Conservation (phyloP, 495 filamentous ascomycete species). For the Astrocystis sublimbata region DNA sequence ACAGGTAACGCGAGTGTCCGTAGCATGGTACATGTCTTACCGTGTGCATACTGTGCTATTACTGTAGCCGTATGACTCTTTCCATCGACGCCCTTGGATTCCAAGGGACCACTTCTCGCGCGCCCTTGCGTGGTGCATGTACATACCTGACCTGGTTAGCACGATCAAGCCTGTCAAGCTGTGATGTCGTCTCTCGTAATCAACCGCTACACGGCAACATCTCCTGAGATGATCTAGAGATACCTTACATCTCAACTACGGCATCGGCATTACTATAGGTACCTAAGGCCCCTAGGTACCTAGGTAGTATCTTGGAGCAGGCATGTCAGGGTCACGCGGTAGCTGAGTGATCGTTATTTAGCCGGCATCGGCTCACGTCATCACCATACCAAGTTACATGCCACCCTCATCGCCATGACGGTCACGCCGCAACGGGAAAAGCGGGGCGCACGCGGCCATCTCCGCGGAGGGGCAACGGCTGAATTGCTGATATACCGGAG, state of each 20-base stretch:
- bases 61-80: no score
- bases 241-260: background rate
- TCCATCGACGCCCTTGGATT: no score
- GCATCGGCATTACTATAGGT: background rate
- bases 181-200: no score
- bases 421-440: background rate
- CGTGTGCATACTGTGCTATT: no score
- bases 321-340: background rate
- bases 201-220: background rate
- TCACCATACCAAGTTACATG: background rate
- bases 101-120: no score
- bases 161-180: no score
- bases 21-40: no score
- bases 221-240: background rate
- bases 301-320: background rate
- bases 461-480: background rate
- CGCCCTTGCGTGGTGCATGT: no score
- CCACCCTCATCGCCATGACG: background rate
- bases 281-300: background rate
- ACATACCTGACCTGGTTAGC: no score
- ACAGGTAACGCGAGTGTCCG: background rate
- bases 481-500: background rate
- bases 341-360: no score
- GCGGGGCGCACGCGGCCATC: background rate
- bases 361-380: slow-evolving; percentile 17